Percentiles rank a stretch among this genome's conserved stretches.
phyloP scores from a whole-genome alignment of 371 early-diverging fungal species.

The Apophysomyces sp. region DNA sequence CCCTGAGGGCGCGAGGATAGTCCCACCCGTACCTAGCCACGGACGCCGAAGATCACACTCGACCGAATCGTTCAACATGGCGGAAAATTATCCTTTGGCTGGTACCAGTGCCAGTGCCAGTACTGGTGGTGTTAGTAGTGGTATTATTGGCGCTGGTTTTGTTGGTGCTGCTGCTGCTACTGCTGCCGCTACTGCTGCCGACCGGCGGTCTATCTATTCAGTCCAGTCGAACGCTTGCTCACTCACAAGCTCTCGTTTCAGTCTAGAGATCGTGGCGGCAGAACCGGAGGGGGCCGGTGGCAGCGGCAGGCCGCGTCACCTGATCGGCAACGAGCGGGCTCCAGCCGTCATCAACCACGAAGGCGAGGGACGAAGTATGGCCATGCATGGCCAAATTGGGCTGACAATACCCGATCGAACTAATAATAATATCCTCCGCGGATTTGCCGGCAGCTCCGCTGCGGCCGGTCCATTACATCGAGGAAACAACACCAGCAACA shows the following conservation, averaged over 20 bases:
- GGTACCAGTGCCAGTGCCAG: no score
- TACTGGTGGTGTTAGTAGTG: no score
- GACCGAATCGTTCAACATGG: not conserved
- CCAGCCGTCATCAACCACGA: slow-evolving; percentile 1
- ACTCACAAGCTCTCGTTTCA: slow-evolving; percentile 30
- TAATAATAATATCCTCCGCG: not conserved
- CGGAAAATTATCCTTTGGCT: no score
- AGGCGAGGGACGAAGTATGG: slow-evolving; percentile 22
- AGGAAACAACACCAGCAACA: no score
- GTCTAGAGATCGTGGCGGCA: slow-evolving; percentile 18
- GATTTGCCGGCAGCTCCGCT: not conserved
- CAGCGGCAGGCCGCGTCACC: slow-evolving; percentile 1
- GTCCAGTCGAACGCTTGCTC: slow-evolving; percentile 33
- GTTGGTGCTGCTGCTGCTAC: no score
- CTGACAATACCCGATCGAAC: slow-evolving; percentile 21
- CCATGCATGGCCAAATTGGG: slow-evolving; percentile 23
- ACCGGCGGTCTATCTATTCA: slow-evolving; percentile 22
- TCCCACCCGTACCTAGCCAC: not conserved
- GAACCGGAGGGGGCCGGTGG: not conserved
- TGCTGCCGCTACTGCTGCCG: not conserved
- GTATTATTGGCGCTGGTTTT: no score
- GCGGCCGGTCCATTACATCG: not conserved
- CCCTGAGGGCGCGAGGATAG: slow-evolving; percentile 8
- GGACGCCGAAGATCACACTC: slow-evolving; percentile 4
- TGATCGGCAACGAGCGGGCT: not conserved